Evolutionary conservation across 441 rosid species (phyloP), one percentile per base, ranked within the genome.

Genomic region (Populus hybrid): DNA sequence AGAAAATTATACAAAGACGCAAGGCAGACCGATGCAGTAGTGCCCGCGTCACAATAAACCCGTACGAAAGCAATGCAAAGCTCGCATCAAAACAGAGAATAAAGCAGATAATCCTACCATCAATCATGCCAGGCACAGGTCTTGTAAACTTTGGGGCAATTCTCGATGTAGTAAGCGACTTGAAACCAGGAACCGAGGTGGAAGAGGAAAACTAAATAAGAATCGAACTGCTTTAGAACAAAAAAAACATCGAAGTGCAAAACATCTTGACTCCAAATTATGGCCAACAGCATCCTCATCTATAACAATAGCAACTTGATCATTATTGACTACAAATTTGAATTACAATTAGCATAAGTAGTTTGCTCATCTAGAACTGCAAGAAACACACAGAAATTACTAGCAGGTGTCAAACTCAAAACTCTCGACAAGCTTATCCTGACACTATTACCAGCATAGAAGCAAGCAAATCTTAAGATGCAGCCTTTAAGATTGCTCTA

Each of bases 31-130:
- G 97, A 79, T 93, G 89, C 99, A 94, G 94, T 64, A 97, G 88
- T 35, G 99, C 87, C 79, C 99, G 87, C 28, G 78, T 97, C 99
- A 85, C 99, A 97, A 70, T 98, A 93, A 78, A 95, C 99, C 72
- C 77, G 10, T 61, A 68, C 21, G 26, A 78, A 73, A 65, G 66
- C 69, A 16, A 72, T 67, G 67, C 6, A 50, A 67, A 50, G 34
- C 50, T 66, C 8, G 34, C 46, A 46, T 75, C 11, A 53, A 61
- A 76, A 57, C 12, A 65, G 67, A 71, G 68, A 77, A 21, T 26
- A 36, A 67, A 80, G 28, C 32, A 71, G 10, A 81, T 11, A 76
- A 81, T 71, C 91, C 53, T 84, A 93, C 99, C 99, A 84, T 97
- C 99, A 63, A 95, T 79, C 91, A 90, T 86, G 90, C 91, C 97